Base-by-base conservation (phyloP, 352 stramenopile genomes). In the Phytophthora kernoviae region DNA sequence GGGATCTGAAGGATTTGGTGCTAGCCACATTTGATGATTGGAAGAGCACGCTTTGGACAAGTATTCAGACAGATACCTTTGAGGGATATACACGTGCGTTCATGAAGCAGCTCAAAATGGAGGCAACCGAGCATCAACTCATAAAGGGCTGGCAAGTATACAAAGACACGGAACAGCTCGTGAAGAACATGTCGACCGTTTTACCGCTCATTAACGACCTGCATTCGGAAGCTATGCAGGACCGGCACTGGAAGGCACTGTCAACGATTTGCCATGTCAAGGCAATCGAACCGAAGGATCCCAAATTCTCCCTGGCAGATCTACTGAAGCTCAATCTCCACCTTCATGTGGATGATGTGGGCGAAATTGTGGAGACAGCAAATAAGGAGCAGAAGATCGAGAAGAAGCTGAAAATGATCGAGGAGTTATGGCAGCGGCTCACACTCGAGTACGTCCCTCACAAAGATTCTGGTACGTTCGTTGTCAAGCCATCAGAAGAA, bases 141-240 rank as follows among this genome's bases (percentile, higher is more conserved):
- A 91, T 94, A 58, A 96, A 96, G 58, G 69, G 76, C 9, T 96
- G 87, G 87, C 85, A 94, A 59, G 86, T 92, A 9, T 94, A 93
- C 71, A 93, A 94, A 44, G 87, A 96, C 49, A 88, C 81, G 0
- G 86, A 96, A 46, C 79, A 93, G 57, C 68, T 93, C 7, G 87
- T 93, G 15, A 96, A 94, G 65, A 94, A 96, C 54, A 94, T 94
- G 87, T 69, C 84, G 26, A 84, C 79, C 0, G 87, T 96, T 2
- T 44, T 96, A 7, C 86, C 87, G 6, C 68, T 99, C 12, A 96
- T 99, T 65, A 97, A 97, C 50, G 96, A 98, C 49, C 75, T 99
- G 32, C 94, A 98, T 73, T 97, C 90, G 1, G 87, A 98, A 52
- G 88, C 94, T 22, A 98, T 99, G 81, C 88, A 97, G 50, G 73